A percentile compares a stretch with the other conserved stretches of the same genome.
Conservation (phyloP, 495 filamentous ascomycete species). For the Penicillium lagena region DNA sequence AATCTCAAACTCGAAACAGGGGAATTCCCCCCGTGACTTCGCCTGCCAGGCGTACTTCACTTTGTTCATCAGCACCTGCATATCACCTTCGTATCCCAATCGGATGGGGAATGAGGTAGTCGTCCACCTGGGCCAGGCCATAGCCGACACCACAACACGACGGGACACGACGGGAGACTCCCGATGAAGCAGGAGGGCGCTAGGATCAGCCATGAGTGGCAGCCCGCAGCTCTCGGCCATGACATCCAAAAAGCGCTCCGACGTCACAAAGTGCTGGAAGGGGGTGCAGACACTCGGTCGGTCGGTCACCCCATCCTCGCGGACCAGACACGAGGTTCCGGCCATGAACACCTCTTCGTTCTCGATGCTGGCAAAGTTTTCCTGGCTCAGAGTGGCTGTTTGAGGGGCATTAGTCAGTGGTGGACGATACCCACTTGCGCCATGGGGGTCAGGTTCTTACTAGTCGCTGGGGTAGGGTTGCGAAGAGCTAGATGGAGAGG, state of each 20-base stretch:
- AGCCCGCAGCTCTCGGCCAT: slow-evolving; percentile 6
- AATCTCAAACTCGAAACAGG: background rate
- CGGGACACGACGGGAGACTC: background rate
- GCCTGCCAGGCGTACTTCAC: slow-evolving; percentile 8
- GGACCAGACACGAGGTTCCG: slow-evolving; percentile 11
- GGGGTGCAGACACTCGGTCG: slow-evolving; percentile 7
- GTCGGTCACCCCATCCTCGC: slow-evolving; percentile 2
- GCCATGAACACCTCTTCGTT: too few relatives aligned
- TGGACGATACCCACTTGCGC: too few relatives aligned
- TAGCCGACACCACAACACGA: background rate
- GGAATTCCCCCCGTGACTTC: slow-evolving; percentile 1
- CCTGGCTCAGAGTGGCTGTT: too few relatives aligned
- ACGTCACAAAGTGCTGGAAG: slow-evolving; percentile 6
- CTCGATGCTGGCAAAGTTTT: too few relatives aligned
- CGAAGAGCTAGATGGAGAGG: too few relatives aligned
- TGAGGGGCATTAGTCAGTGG: too few relatives aligned
- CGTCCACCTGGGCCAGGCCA: slow-evolving; percentile 3
- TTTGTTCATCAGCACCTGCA: slow-evolving; percentile 3
- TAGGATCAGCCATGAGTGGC: background rate
- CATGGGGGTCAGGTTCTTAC: too few relatives aligned
- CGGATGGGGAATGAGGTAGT: slow-evolving; percentile 5
- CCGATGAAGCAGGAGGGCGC: background rate
- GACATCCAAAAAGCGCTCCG: slow-evolving; percentile 4
- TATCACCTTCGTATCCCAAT: background rate
- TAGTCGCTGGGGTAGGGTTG: too few relatives aligned